These are phyloP conservation scores for Acanthamoeba culbertsoni DNA, from an alignment of 208 protist genomes.

Conservation along the genomic window DNA sequence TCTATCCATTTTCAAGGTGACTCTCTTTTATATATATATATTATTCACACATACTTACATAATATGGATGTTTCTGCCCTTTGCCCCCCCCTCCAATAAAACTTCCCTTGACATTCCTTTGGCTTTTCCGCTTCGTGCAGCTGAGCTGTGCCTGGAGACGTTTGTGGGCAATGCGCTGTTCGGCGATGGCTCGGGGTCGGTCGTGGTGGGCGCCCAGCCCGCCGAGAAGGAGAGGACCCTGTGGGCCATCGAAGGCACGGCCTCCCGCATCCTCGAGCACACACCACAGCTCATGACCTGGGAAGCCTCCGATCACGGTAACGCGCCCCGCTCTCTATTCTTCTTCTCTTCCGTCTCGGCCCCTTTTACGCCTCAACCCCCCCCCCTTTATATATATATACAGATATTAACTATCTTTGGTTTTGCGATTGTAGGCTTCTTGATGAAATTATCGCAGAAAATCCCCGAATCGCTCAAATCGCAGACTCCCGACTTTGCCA, in stretches of 20 bases:
- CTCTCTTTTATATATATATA: too few species aligned
- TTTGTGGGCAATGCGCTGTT: constrained; percentile 31
- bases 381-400: too few species aligned
- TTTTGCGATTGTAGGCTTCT: not conserved
- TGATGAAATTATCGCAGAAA: constrained; percentile 42
- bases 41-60: too few species aligned
- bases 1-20: constrained; percentile 60
- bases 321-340: not conserved
- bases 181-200: not conserved
- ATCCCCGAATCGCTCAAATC: constrained; percentile 25
- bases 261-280: constrained; percentile 28
- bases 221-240: not conserved
- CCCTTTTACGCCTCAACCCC: too few species aligned
- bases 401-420: not conserved
- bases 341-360: not conserved
- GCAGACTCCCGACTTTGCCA: constrained; percentile 6
- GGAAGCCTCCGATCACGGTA: constrained; percentile 30
- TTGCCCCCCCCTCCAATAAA: too few species aligned
- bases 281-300: constrained; percentile 39
- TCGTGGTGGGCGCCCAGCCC: not conserved
- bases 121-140: too few species aligned
- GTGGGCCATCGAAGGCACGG: constrained; percentile 23
- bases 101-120: too few species aligned
- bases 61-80: too few species aligned
- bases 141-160: constrained; percentile 12